A percentile compares a stretch with the other conserved stretches of the same genome.
phyloP scores from a whole-genome alignment of 2,329 filamentous ascomycete genomes.

The Cladosporium velox region DNA sequence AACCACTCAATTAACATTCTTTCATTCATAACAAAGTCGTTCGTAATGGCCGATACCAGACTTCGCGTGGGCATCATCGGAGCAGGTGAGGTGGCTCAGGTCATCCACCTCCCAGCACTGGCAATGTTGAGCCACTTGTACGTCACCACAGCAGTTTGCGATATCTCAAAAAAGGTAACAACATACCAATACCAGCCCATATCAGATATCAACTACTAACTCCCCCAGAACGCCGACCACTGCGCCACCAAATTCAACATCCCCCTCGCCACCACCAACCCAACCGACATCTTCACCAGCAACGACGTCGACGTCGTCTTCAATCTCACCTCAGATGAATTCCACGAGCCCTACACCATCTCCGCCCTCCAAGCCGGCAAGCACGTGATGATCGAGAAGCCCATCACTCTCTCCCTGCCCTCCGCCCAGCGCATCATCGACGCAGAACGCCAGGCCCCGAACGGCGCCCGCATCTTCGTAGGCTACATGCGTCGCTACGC shows the following conservation, averaged over 20 bases:
- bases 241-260: slow-evolving; percentile 42
- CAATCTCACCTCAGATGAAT: slow-evolving; percentile 56
- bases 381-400: slow-evolving; percentile 62
- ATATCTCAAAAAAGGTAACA: slow-evolving; percentile 48
- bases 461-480: slow-evolving; percentile 55
- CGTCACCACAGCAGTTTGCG: slow-evolving; percentile 53
- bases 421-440: slow-evolving; percentile 51
- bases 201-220: slow-evolving; percentile 23
- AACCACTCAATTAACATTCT: background rate
- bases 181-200: background rate
- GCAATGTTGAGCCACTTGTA: slow-evolving; percentile 49
- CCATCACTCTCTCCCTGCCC: slow-evolving; percentile 53
- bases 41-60: background rate
- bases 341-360: slow-evolving; percentile 56
- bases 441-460: slow-evolving; percentile 48
- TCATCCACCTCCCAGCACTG: slow-evolving; percentile 57
- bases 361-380: slow-evolving; percentile 57
- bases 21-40: background rate
- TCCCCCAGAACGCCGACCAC: slow-evolving; percentile 36
- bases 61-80: slow-evolving; percentile 49
- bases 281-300: slow-evolving; percentile 47
- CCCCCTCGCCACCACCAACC: slow-evolving; percentile 38
- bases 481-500: slow-evolving; percentile 66
- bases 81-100: slow-evolving; percentile 47
- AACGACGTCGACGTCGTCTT: slow-evolving; percentile 56